Evolutionary conservation across 2,329 filamentous ascomycete genomes (phyloP).

Genomic region (Microcera coccophila): DNA sequence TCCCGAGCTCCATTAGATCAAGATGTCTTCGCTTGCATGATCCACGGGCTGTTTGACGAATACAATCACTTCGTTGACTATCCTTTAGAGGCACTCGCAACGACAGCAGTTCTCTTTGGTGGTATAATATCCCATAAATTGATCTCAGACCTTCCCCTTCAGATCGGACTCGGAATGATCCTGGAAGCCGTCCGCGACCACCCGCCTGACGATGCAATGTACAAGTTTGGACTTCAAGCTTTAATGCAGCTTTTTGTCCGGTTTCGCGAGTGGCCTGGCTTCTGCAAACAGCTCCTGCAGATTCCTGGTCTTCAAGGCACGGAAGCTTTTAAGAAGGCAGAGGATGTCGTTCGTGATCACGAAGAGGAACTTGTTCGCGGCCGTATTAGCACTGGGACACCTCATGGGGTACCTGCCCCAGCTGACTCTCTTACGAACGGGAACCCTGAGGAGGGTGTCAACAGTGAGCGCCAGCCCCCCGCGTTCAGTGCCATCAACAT

Average conservation of each 20-base stretch:
- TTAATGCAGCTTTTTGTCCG: slow-evolving; percentile 82
- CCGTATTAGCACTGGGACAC: slow-evolving; percentile 47
- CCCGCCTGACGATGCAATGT: slow-evolving; percentile 81
- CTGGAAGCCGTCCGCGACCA: slow-evolving; percentile 92
- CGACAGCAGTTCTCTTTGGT: slow-evolving; percentile 92
- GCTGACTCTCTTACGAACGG: slow-evolving; percentile 64
- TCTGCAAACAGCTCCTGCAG: slow-evolving; percentile 79
- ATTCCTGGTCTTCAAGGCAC: slow-evolving; percentile 80
- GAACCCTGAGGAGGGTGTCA: slow-evolving; percentile 58
- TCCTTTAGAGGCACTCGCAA: slow-evolving; percentile 90
- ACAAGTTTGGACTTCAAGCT: slow-evolving; percentile 94
- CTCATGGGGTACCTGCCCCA: slow-evolving; percentile 35
- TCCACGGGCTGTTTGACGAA: slow-evolving; percentile 94
- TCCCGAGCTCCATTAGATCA: slow-evolving; percentile 82
- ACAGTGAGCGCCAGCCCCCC: slow-evolving; percentile 57
- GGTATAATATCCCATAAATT: slow-evolving; percentile 93
- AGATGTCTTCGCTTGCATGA: slow-evolving; percentile 97
- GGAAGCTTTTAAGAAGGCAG: slow-evolving; percentile 76
- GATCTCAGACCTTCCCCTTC: slow-evolving; percentile 82
- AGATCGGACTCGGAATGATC: slow-evolving; percentile 95
- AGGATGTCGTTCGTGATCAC: slow-evolving; percentile 70
- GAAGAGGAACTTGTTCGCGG: slow-evolving; percentile 57
- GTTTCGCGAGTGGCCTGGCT: slow-evolving; percentile 90
- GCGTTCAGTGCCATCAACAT: slow-evolving; percentile 77
- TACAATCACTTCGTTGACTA: slow-evolving; percentile 95